A percentile compares a stretch with the other conserved stretches of the same genome.
phyloP scores from a whole-genome alignment of 495 filamentous ascomycete genomes.

The Glarea lozoyensis region DNA sequence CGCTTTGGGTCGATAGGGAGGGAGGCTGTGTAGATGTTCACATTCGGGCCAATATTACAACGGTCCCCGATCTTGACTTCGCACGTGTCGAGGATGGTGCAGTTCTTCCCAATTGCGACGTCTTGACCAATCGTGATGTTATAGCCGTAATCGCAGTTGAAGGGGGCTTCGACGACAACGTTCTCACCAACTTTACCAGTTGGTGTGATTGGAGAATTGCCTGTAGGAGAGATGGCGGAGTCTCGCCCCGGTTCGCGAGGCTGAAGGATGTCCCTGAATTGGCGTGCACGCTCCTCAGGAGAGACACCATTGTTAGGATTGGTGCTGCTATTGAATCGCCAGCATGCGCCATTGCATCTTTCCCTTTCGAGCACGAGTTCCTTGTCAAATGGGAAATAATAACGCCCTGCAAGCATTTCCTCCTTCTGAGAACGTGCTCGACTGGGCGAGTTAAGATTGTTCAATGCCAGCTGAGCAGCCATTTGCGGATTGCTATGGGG shows the following conservation, averaged over 20 bases:
- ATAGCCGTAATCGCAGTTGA: slow-evolving; percentile 92
- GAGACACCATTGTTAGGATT: slow-evolving; percentile 71
- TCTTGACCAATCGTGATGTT: slow-evolving; percentile 85
- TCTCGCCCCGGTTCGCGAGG: slow-evolving; percentile 40
- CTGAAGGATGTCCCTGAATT: slow-evolving; percentile 65
- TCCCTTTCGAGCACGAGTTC: slow-evolving; percentile 81
- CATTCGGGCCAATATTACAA: slow-evolving; percentile 77
- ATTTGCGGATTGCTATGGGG: slow-evolving; percentile 40
- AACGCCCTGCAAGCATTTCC: slow-evolving; percentile 82
- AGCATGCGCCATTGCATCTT: slow-evolving; percentile 73
- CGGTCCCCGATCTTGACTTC: slow-evolving; percentile 68
- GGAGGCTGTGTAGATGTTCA: slow-evolving; percentile 73
- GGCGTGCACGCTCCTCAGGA: slow-evolving; percentile 66
- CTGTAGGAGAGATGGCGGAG: slow-evolving; percentile 36
- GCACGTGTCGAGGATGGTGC: slow-evolving; percentile 74
- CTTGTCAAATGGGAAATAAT: slow-evolving; percentile 68
- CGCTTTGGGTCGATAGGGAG: slow-evolving; percentile 67
- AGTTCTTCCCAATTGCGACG: slow-evolving; percentile 78
- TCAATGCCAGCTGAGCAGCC: slow-evolving; percentile 51
- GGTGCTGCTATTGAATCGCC: slow-evolving; percentile 82
- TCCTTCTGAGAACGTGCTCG: slow-evolving; percentile 68
- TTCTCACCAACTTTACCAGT: slow-evolving; percentile 65
- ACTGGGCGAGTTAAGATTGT: slow-evolving; percentile 34
- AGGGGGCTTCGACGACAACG: slow-evolving; percentile 78
- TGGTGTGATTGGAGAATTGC: slow-evolving; percentile 37